Percentiles rank a stretch among this genome's conserved stretches.
Evolutionary conservation across 106 monocot genomes (phyloP).

Genomic region (Alisma plantagoaquatica): DNA sequence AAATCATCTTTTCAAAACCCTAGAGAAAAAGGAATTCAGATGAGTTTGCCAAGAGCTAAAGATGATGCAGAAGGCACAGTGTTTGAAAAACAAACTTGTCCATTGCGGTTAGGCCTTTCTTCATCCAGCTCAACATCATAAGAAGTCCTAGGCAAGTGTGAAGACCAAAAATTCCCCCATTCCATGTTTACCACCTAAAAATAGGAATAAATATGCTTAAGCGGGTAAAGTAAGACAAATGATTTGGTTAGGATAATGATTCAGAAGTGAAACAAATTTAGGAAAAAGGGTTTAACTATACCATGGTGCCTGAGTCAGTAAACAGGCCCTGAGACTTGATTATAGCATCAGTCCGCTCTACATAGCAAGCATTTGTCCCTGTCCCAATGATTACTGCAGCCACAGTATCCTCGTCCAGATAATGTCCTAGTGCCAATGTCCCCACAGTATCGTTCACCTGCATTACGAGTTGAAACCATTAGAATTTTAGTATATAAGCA

Average conservation of each 20-base stretch:
- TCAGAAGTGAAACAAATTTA: too few relatives aligned
- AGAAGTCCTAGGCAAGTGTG: conserved; percentile 82
- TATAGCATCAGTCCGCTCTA: conserved; percentile 73
- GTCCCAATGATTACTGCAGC: conserved; percentile 80
- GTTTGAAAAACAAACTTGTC: conserved; percentile 39
- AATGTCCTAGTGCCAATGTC: conserved; percentile 77
- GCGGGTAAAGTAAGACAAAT: too few relatives aligned
- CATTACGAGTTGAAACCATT: too few relatives aligned
- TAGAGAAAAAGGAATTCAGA: conserved; percentile 11
- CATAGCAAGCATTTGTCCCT: conserved; percentile 82
- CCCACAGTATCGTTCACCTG: conserved; percentile 95
- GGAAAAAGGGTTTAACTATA: conserved; percentile 16
- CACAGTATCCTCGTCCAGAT: conserved; percentile 71
- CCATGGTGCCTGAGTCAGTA: conserved; percentile 81
- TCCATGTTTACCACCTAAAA: conserved; percentile 91
- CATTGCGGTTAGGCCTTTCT: conserved; percentile 64
- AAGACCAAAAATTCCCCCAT: conserved; percentile 99
- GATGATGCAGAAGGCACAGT: conserved; percentile 2
- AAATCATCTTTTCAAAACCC: conserved; percentile 99
- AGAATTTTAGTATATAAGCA: too few relatives aligned
- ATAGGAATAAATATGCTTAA: neutral
- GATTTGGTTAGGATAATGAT: too few relatives aligned
- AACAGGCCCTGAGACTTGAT: conserved; percentile 84
- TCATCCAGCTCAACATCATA: conserved; percentile 87
- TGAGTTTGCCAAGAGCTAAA: neutral